Conservation (phyloP, 352 stramenopile genomes). For the Pythium apleroticum region DNA sequence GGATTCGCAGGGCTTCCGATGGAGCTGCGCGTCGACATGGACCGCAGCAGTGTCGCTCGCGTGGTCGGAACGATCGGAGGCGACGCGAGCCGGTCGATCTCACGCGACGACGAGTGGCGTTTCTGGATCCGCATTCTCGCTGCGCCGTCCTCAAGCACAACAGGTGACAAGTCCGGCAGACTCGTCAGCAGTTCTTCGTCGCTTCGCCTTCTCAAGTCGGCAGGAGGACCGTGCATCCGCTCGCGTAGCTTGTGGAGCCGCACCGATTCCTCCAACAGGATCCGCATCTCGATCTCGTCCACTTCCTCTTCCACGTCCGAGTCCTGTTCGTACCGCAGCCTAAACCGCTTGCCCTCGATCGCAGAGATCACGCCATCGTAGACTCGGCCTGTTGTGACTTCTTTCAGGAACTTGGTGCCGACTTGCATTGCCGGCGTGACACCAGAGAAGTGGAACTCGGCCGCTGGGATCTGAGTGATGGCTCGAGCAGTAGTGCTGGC, state of each 20-base stretch:
- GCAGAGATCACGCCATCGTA: slow-evolving; percentile 63
- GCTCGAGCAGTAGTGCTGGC: not conserved
- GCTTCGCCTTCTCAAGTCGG: slow-evolving; percentile 1
- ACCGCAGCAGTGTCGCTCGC: slow-evolving; percentile 31
- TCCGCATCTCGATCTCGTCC: slow-evolving; percentile 82
- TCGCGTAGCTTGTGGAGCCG: slow-evolving; percentile 46
- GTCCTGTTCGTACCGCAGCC: slow-evolving; percentile 67
- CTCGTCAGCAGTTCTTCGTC: slow-evolving; percentile 60
- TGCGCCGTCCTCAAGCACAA: not conserved
- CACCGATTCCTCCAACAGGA: slow-evolving; percentile 66
- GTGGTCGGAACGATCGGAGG: not conserved
- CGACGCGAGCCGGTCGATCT: slow-evolving; percentile 11
- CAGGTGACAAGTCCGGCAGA: slow-evolving; percentile 49
- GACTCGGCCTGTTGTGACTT: slow-evolving; percentile 59
- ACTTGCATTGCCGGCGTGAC: slow-evolving; percentile 40
- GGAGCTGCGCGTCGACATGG: slow-evolving; percentile 38
- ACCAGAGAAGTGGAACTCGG: slow-evolving; percentile 4
- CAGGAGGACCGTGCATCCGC: slow-evolving; percentile 15
- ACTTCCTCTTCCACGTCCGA: slow-evolving; percentile 60
- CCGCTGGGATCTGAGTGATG: slow-evolving; percentile 19
- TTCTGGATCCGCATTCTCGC: slow-evolving; percentile 33
- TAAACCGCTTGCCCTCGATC: slow-evolving; percentile 47
- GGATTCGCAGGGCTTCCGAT: not conserved
- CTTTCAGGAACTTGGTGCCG: slow-evolving; percentile 72
- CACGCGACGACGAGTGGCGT: slow-evolving; percentile 35